Evolutionary conservation across 495 filamentous ascomycete genomes (phyloP).

Genomic region (Annulohypoxylon nitens): DNA sequence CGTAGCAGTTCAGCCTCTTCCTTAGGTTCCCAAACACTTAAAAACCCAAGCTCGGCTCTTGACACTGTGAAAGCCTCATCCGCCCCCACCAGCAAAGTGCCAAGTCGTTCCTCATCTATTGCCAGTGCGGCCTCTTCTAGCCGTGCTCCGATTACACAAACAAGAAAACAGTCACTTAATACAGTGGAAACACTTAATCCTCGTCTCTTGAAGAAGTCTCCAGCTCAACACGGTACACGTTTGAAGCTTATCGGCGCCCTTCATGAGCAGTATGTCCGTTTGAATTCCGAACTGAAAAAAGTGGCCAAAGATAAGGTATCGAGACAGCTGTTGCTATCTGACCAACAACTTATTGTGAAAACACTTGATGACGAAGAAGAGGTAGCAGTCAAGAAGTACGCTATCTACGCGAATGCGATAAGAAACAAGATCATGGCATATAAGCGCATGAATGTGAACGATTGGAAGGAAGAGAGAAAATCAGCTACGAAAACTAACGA

Average conservation of each 20-base stretch:
- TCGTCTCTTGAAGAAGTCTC: slow-evolving; percentile 77
- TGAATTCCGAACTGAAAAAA: slow-evolving; percentile 75
- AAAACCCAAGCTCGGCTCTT: neutral
- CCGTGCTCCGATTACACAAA: slow-evolving; percentile 8
- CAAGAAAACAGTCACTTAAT: slow-evolving; percentile 29
- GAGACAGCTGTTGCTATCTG: slow-evolving; percentile 67
- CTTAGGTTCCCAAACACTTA: neutral
- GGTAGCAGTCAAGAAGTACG: slow-evolving; percentile 71
- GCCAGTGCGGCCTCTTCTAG: slow-evolving; percentile 13
- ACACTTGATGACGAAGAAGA: slow-evolving; percentile 89
- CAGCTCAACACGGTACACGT: slow-evolving; percentile 76
- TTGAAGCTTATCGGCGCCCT: slow-evolving; percentile 76
- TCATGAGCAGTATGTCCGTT: slow-evolving; percentile 76
- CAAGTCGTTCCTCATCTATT: neutral
- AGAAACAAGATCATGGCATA: slow-evolving; percentile 80
- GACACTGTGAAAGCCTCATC: slow-evolving; percentile 3
- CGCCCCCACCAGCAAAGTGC: neutral
- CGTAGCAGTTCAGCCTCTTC: slow-evolving; percentile 12
- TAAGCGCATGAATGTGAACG: slow-evolving; percentile 74
- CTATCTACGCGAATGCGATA: slow-evolving; percentile 84
- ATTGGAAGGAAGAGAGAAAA: slow-evolving; percentile 71
- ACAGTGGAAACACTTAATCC: slow-evolving; percentile 78
- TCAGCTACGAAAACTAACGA: slow-evolving; percentile 34
- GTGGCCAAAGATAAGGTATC: slow-evolving; percentile 57
- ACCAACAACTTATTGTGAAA: slow-evolving; percentile 79